These are phyloP conservation scores for Claviceps pusilla DNA, from an alignment of 2,329 filamentous ascomycete genomes.

Conservation along the genomic window DNA sequence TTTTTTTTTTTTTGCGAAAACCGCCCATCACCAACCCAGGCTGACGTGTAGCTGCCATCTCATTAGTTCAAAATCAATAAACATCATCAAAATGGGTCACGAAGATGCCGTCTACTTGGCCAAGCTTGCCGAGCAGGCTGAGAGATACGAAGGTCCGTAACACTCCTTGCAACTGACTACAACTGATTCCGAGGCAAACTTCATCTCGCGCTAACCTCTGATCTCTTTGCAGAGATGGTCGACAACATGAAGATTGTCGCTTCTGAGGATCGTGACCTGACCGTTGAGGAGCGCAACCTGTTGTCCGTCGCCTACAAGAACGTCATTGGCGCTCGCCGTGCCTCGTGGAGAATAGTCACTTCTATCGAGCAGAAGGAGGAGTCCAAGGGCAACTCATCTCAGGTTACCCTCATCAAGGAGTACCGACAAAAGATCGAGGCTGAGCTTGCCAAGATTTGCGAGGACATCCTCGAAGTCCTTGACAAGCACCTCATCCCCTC, in stretches of 20 bases:
- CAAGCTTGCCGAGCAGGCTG: conserved; percentile 99
- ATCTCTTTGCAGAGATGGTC: conserved; percentile 66
- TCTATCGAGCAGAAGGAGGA: conserved; percentile 99
- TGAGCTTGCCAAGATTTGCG: conserved; percentile 93
- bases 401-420: conserved; percentile 87
- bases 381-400: conserved; percentile 89
- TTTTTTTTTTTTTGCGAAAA: not conserved
- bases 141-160: conserved; percentile 92
- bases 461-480: conserved; percentile 89
- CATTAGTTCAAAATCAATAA: not conserved
- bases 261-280: conserved; percentile 67
- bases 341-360: conserved; percentile 95
- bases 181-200: not conserved
- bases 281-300: conserved; percentile 93
- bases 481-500: conserved; percentile 89
- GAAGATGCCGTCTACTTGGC: conserved; percentile 99
- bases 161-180: not conserved
- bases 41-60: not conserved
- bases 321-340: conserved; percentile 90
- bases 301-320: conserved; percentile 98
- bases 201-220: conserved; percentile 12
- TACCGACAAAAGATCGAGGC: conserved; percentile 98
- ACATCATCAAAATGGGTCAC: conserved; percentile 69
- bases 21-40: not conserved
- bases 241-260: conserved; percentile 99